Conservation (phyloP, 371 early-diverging fungal genomes). For the Rhizopus sp. region DNA sequence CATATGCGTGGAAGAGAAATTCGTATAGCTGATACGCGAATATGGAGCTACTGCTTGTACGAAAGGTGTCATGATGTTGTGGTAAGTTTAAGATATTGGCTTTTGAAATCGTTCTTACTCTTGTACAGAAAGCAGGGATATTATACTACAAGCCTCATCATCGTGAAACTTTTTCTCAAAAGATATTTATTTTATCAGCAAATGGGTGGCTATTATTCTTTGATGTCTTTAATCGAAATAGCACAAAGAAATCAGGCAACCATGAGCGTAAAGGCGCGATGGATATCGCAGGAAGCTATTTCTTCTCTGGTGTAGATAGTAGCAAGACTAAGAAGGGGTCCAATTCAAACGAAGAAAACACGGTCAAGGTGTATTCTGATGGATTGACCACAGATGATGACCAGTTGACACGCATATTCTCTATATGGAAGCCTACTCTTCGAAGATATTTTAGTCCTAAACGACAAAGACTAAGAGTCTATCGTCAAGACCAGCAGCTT, state of each 20-base stretch:
- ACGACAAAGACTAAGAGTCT: slow-evolving; percentile 30
- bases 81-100: slow-evolving; percentile 17
- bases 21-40: slow-evolving; percentile 41
- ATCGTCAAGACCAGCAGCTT: slow-evolving; percentile 22
- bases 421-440: slow-evolving; percentile 55
- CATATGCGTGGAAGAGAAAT: slow-evolving; percentile 8
- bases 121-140: slow-evolving; percentile 54
- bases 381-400: slow-evolving; percentile 54
- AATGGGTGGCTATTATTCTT: slow-evolving; percentile 54
- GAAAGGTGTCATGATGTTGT: slow-evolving; percentile 44
- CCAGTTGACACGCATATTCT: slow-evolving; percentile 54
- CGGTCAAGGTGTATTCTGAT: slow-evolving; percentile 35
- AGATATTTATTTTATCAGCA: slow-evolving; percentile 50
- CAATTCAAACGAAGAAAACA: slow-evolving; percentile 25
- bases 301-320: slow-evolving; percentile 54
- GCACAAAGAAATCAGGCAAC: slow-evolving; percentile 30
- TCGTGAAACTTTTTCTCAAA: slow-evolving; percentile 53
- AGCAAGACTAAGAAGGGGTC: slow-evolving; percentile 23
- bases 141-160: slow-evolving; percentile 54
- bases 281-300: slow-evolving; percentile 53
- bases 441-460: slow-evolving; percentile 39
- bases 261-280: slow-evolving; percentile 43
- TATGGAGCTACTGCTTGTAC: slow-evolving; percentile 60
- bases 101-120: background rate
- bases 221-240: slow-evolving; percentile 43